phyloP scores from a whole-genome alignment of 2,329 filamentous ascomycete genomes.

The Botrytis pseudocinerea region DNA sequence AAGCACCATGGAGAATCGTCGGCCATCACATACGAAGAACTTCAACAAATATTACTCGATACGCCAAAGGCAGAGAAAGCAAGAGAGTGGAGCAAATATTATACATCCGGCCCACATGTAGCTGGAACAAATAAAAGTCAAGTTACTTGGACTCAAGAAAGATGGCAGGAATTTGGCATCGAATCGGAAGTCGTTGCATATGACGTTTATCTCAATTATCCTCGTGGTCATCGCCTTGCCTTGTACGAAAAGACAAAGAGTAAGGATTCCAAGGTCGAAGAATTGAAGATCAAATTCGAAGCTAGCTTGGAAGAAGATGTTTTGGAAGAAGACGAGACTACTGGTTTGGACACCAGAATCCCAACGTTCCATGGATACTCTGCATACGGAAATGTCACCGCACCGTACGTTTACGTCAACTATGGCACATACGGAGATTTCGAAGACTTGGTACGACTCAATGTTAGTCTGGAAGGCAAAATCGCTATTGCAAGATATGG shows the following conservation, averaged over 20 bases:
- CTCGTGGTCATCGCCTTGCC: constrained; percentile 67
- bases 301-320: constrained; percentile 83
- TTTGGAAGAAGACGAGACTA: constrained; percentile 79
- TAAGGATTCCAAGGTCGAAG: constrained; percentile 45
- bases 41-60: constrained; percentile 58
- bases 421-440: constrained; percentile 87
- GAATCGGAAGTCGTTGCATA: constrained; percentile 66
- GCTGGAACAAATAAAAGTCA: constrained; percentile 77
- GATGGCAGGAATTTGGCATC: constrained; percentile 72
- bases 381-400: constrained; percentile 87
- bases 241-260: constrained; percentile 55
- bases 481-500: constrained; percentile 88
- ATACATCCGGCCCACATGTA: constrained; percentile 73
- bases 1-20: constrained; percentile 22
- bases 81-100: constrained; percentile 75
- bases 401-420: constrained; percentile 83
- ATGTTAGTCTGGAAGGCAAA: constrained; percentile 76
- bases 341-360: constrained; percentile 67
- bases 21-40: constrained; percentile 49
- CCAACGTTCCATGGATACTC: constrained; percentile 96
- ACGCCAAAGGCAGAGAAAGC: constrained; percentile 59
- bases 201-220: constrained; percentile 78
- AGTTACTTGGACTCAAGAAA: constrained; percentile 68
- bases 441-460: constrained; percentile 74
- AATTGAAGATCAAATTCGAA: constrained; percentile 71